Base-by-base conservation (phyloP, 257 asterid genomes). In the Nicotiana obtusifolia region DNA sequence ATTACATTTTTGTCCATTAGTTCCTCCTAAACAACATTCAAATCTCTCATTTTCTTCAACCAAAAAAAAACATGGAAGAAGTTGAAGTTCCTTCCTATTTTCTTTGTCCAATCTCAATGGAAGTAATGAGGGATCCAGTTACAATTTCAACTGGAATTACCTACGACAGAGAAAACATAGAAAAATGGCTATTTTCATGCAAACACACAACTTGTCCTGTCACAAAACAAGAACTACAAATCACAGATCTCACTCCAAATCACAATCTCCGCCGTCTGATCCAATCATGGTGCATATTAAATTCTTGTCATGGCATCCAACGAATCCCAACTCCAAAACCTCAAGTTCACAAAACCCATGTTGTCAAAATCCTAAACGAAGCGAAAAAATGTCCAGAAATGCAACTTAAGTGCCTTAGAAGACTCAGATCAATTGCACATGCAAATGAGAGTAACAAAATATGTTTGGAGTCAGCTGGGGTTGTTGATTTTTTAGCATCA, bases 111-210 rank as follows among this genome's bases (percentile, higher is more conserved):
- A 94, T 93, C 53, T 93, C 97, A 16, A 87, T 93, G 93, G 94
- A 94, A 84, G 85, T 93, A 4, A 94, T 94, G 98, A 86, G 79
- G 41, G 97, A 94, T 86, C 98, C 97, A 0, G 98, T 94, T 1
- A 91, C 87, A 1, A 76, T 92, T 62, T 54, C 94, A 3, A 89
- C 98, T 4, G 98, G 98, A 2, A 93, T 95, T 24, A 90, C 98
- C 0, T 94, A 93, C 82, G 97, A 94, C 83, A n/a, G 98, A 4
- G 84, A 82, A 60, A 86, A 52, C 88, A 93, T 94, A 24, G 92
- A 91, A 17, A 94, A 85, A 82, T 94, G 97, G 98, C 22, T 94
- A 26, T 89, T 81, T 22, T 82, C 92, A 1, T 62, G 84, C 88
- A 88, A 83, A 49, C 91, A 83, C 68, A 52, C 37, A n/a, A 84